Evolutionary conservation across 116 monocot species (phyloP).

Genomic region (Thalassia testudinum): DNA sequence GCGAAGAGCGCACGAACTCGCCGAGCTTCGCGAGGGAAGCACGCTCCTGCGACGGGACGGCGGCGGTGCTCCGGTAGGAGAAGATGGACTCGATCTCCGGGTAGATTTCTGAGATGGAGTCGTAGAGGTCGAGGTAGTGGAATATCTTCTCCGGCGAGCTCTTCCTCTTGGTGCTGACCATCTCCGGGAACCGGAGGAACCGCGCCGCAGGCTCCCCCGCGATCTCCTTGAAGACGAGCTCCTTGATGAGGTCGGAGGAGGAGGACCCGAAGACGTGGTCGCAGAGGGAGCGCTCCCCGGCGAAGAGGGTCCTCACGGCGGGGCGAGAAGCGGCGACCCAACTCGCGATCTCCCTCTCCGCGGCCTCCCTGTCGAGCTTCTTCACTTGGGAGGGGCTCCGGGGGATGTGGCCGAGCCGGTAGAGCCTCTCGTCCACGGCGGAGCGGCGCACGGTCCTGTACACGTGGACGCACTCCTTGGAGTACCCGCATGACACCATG

Average conservation of each 20-base stretch:
- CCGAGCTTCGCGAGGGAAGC: conserved; percentile 17
- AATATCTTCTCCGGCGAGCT: conserved; percentile 41
- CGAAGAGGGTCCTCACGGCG: conserved; percentile 24
- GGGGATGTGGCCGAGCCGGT: conserved; percentile 29
- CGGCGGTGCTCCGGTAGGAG: conserved; percentile 17
- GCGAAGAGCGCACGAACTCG: conserved; percentile 24
- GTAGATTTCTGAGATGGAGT: conserved; percentile 16
- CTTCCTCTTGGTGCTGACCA: conserved; percentile 14
- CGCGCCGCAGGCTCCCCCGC: conserved; percentile 15
- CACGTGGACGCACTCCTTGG: conserved; percentile 40
- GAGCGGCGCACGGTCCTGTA: conserved; percentile 36
- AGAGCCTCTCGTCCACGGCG: conserved; percentile 31
- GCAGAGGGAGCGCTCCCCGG: conserved; percentile 32
- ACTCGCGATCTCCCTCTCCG: conserved; percentile 21
- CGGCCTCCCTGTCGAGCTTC: conserved; percentile 37
- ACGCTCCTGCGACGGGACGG: conserved; percentile 13
- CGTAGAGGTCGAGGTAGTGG: conserved; percentile 43
- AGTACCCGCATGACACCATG: conserved; percentile 60
- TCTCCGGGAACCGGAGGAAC: conserved; percentile 37
- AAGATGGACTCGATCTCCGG: conserved; percentile 37
- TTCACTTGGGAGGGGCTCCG: conserved; percentile 15
- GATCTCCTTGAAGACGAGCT: conserved; percentile 31
- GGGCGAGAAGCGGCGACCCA: conserved; percentile 9
- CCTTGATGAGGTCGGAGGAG: conserved; percentile 20
- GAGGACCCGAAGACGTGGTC: conserved; percentile 28